Conservation (phyloP, 2,329 filamentous ascomycete genomes). For the Sporothrix luriei region DNA sequence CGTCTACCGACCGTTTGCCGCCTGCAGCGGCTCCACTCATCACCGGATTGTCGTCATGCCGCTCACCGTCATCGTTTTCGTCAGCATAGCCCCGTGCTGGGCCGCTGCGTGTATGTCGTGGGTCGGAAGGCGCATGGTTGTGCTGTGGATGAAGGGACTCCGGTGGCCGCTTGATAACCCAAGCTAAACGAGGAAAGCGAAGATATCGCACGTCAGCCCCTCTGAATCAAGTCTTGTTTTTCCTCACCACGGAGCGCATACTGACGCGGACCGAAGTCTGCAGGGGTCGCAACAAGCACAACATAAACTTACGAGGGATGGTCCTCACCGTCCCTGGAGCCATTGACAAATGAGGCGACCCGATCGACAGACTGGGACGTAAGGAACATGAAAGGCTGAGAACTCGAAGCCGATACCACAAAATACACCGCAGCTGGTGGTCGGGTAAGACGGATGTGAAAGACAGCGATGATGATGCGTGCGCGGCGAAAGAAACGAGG, state of each 20-base stretch:
- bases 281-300: not conserved
- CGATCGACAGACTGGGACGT: conserved; percentile 1
- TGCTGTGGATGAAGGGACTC: conserved; percentile 35
- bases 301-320: conserved; percentile 25
- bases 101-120: conserved; percentile 23
- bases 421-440: conserved; percentile 15
- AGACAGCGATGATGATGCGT: not conserved
- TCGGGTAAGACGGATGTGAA: not conserved
- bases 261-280: not conserved
- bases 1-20: not conserved
- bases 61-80: not conserved
- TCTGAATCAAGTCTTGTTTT: not conserved
- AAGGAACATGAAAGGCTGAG: not conserved
- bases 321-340: conserved; percentile 29
- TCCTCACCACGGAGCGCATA: not conserved
- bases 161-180: conserved; percentile 37
- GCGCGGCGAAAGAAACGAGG: not conserved
- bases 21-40: not conserved
- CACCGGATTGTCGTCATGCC: not conserved
- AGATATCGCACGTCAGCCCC: not conserved
- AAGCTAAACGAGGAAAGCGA: conserved; percentile 31
- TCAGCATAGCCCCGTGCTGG: not conserved
- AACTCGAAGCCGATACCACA: not conserved
- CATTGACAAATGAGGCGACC: not conserved
- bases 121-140: conserved; percentile 36